These are phyloP conservation scores for Trichoderma citrinoviride DNA, from an alignment of 2,329 filamentous ascomycete genomes.

Conservation along the genomic window DNA sequence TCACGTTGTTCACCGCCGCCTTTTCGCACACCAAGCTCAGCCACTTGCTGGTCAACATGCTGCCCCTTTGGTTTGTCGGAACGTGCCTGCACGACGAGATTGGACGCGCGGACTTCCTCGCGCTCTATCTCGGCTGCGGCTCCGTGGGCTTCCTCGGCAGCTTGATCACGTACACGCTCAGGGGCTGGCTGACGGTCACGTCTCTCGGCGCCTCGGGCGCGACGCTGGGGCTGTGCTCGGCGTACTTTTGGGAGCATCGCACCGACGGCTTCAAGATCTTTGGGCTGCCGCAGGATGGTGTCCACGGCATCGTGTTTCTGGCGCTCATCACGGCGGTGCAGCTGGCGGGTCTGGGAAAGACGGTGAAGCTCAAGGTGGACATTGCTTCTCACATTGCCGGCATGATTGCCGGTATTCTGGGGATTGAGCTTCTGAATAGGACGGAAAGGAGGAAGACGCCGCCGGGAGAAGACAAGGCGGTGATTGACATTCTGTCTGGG, in stretches of 20 bases:
- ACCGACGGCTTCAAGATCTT: constrained; percentile 57
- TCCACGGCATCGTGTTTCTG: constrained; percentile 55
- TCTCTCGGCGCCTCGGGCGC: constrained; percentile 67
- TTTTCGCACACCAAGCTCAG: constrained; percentile 65
- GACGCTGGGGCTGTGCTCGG: constrained; percentile 58
- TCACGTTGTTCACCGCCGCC: constrained; percentile 60
- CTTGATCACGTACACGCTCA: constrained; percentile 49
- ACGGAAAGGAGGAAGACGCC: constrained; percentile 21
- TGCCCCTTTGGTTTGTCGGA: constrained; percentile 64
- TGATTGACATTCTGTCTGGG: constrained; percentile 23
- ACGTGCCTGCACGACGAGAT: constrained; percentile 67
- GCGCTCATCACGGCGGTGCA: constrained; percentile 51
- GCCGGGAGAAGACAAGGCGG: constrained; percentile 18
- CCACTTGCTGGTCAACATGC: constrained; percentile 66
- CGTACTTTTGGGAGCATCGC: constrained; percentile 60
- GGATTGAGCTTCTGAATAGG: constrained; percentile 37
- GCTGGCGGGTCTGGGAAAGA: constrained; percentile 46
- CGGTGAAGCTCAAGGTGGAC: constrained; percentile 45
- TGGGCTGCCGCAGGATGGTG: constrained; percentile 55
- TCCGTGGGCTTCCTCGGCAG: constrained; percentile 58
- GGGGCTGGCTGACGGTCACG: constrained; percentile 46
- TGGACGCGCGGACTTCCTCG: constrained; percentile 65
- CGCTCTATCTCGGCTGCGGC: constrained; percentile 62
- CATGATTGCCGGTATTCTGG: constrained; percentile 46
- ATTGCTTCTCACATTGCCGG: constrained; percentile 54